Conservation (phyloP, 176 grass and related monocot genomes). For the Triticum urartu region DNA sequence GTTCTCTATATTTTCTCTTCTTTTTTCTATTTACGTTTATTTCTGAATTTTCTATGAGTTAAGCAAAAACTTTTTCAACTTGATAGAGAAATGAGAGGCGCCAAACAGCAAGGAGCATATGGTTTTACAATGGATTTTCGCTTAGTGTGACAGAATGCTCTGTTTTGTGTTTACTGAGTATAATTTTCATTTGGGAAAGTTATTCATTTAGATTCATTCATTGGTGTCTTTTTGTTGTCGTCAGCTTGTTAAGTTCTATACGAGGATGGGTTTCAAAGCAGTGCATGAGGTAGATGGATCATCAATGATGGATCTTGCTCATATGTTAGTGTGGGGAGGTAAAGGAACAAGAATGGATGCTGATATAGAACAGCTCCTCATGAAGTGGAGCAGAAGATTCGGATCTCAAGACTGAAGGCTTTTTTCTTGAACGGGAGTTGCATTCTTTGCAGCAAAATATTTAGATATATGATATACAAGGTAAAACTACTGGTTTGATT, state of each 20-base stretch:
- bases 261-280: slow-evolving; percentile 80
- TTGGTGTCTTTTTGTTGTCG: neutral
- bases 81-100: neutral
- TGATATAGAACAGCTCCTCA: slow-evolving; percentile 66
- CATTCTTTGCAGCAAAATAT: neutral
- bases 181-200: neutral
- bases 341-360: slow-evolving; percentile 94
- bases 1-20: neutral
- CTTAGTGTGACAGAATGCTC: neutral
- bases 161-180: neutral
- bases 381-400: slow-evolving; percentile 77
- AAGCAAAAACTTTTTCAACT: neutral
- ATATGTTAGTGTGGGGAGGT: slow-evolving; percentile 97
- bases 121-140: neutral
- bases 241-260: slow-evolving; percentile 89
- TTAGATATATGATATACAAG: too few species aligned
- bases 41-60: neutral
- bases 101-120: neutral
- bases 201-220: neutral
- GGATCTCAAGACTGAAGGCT: slow-evolving; percentile 28
- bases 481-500: neutral
- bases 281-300: slow-evolving; percentile 84
- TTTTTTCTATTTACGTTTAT: neutral
- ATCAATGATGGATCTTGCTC: slow-evolving; percentile 62
- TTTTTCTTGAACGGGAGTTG: neutral